Percentiles rank a stretch among this genome's conserved stretches.
Evolutionary conservation across 305 asterid species (phyloP).

Genomic region (Striga hermonthica): DNA sequence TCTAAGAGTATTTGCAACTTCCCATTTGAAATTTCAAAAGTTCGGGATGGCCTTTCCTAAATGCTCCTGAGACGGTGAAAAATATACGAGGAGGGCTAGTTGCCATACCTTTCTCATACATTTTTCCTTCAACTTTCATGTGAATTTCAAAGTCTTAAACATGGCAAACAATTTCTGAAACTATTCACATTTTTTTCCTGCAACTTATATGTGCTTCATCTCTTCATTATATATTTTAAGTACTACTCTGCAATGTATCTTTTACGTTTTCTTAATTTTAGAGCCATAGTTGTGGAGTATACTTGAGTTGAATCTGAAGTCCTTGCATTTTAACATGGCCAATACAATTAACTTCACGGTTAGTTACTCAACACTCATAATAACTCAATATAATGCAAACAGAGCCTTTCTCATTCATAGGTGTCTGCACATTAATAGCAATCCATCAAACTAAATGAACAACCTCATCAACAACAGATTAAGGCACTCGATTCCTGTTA

Average conservation of each 20-base stretch:
- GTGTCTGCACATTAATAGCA: constrained; percentile 12
- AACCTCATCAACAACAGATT: background rate
- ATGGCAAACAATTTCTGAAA: constrained; percentile 4
- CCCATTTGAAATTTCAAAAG: background rate
- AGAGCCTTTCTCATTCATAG: background rate
- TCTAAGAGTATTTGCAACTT: background rate
- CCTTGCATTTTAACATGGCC: background rate
- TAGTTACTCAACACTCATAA: background rate
- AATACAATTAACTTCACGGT: constrained; percentile 11
- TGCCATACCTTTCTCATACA: background rate
- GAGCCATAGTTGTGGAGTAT: background rate
- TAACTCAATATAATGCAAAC: constrained; percentile 10
- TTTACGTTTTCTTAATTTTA: background rate
- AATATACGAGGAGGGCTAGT: no score
- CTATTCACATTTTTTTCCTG: no score
- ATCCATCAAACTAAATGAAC: background rate
- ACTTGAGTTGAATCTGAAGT: background rate
- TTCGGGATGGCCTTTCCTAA: background rate
- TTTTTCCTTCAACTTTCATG: no score
- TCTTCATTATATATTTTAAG: no score
- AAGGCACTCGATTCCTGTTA: no score
- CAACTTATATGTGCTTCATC: no score
- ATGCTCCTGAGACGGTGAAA: background rate
- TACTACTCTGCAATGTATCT: background rate
- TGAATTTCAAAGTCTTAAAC: background rate